These are phyloP conservation scores for Termitomyces bulborhizus DNA, from an alignment of 768 basidiomycete genomes.

Conservation along the genomic window DNA sequence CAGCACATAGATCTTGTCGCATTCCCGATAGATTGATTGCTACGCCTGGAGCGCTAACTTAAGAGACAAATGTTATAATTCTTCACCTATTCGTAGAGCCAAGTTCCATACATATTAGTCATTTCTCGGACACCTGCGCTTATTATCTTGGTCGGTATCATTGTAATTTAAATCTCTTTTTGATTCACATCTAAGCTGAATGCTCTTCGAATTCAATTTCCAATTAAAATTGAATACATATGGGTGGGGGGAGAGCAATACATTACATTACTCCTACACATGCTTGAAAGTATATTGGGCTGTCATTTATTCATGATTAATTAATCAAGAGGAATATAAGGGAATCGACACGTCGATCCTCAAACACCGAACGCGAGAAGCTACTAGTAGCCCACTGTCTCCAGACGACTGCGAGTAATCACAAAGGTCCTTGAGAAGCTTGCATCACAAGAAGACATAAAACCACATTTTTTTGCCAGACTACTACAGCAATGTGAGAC, in stretches of 20 bases:
- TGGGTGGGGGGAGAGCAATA: background rate
- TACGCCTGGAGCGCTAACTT: background rate
- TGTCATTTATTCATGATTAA: background rate
- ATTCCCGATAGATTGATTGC: background rate
- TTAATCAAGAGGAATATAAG: background rate
- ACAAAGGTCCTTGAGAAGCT: background rate
- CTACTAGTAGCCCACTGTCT: background rate
- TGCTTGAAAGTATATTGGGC: background rate
- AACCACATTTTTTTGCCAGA: slow-evolving; percentile 9
- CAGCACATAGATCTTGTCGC: background rate
- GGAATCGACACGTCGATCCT: background rate
- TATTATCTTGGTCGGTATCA: background rate
- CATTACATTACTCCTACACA: background rate
- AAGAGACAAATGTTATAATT: background rate
- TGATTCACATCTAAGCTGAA: background rate
- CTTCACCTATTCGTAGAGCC: background rate
- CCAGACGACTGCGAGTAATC: slow-evolving; percentile 1
- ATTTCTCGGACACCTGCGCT: background rate
- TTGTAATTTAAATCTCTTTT: background rate
- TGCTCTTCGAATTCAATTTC: background rate
- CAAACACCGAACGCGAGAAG: background rate
- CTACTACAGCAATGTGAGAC: background rate
- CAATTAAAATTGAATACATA: background rate
- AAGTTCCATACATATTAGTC: background rate
- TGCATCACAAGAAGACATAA: background rate